Evolutionary conservation across 2,329 filamentous ascomycete species (phyloP).

Genomic region (Fusarium sp.): DNA sequence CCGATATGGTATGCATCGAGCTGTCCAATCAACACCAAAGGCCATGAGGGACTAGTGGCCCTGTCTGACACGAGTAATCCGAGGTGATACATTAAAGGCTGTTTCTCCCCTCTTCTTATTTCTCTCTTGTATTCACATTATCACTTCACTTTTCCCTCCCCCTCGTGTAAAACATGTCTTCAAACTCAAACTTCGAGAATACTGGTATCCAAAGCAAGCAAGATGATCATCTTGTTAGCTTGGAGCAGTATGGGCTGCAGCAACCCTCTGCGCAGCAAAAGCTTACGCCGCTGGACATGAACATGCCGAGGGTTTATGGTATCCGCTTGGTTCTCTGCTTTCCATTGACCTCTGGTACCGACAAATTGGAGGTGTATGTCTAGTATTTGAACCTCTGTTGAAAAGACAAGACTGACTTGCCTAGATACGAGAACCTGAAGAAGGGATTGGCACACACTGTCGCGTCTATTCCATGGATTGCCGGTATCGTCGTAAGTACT

Average conservation of each 20-base stretch:
- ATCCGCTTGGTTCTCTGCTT: background rate
- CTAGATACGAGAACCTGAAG: background rate
- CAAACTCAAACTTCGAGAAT: background rate
- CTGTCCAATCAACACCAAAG: background rate
- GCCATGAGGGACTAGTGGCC: background rate
- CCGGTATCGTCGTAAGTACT: background rate
- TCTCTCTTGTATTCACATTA: rapidly evolving
- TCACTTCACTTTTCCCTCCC: background rate
- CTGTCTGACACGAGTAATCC: background rate
- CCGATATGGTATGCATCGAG: background rate
- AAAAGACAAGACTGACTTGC: background rate
- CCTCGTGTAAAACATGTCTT: background rate
- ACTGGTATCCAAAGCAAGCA: background rate
- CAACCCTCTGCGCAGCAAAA: background rate
- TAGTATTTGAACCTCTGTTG: rapidly evolving
- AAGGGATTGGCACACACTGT: background rate
- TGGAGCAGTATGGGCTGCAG: background rate
- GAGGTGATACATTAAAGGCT: background rate
- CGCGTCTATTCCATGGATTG: background rate
- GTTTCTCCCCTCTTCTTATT: rapidly evolving
- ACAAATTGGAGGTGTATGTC: background rate
- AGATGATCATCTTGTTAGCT: background rate
- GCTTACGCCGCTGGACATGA: background rate
- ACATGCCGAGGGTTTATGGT: background rate
- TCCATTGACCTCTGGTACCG: background rate